phyloP scores from a whole-genome alignment of 2,329 filamentous ascomycete genomes.

The Fusarium nematophilum region DNA sequence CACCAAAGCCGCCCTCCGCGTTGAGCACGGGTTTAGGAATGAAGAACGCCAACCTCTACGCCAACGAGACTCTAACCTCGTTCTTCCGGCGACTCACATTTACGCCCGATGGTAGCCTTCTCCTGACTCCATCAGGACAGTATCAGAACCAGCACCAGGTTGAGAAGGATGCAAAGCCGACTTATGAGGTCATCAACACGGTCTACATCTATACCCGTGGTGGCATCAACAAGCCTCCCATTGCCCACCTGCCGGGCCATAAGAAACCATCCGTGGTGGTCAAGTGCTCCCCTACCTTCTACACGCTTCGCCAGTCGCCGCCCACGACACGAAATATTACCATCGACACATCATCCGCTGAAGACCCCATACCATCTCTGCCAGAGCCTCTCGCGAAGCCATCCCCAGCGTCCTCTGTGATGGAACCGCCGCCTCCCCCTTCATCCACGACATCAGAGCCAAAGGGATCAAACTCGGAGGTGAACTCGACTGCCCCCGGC shows the following conservation, averaged over 20 bases:
- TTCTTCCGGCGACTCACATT: constrained; percentile 96
- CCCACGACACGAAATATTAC: constrained; percentile 88
- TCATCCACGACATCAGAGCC: constrained; percentile 62
- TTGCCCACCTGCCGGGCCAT: constrained; percentile 94
- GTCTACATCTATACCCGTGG: constrained; percentile 98
- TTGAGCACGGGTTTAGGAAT: constrained; percentile 69
- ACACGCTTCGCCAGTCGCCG: constrained; percentile 77
- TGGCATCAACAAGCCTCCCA: constrained; percentile 94
- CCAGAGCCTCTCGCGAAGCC: constrained; percentile 83
- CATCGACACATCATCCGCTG: constrained; percentile 89
- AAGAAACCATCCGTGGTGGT: constrained; percentile 98
- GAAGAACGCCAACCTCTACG: constrained; percentile 90
- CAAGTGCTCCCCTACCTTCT: constrained; percentile 91
- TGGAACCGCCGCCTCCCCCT: constrained; percentile 84
- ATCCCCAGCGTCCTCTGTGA: constrained; percentile 68
- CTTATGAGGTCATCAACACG: constrained; percentile 92
- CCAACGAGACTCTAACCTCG: constrained; percentile 95
- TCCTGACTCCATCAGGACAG: constrained; percentile 94
- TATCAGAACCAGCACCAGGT: constrained; percentile 83
- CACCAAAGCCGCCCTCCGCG: constrained; percentile 76
- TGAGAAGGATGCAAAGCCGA: constrained; percentile 75
- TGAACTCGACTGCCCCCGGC: constrained; percentile 63
- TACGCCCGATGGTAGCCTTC: constrained; percentile 91
- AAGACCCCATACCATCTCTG: constrained; percentile 84
- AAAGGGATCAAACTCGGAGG: constrained; percentile 59